These are phyloP conservation scores for Ceratocystiopsis brevicomis DNA, from an alignment of 2,329 filamentous ascomycete species.

Conservation along the genomic window DNA sequence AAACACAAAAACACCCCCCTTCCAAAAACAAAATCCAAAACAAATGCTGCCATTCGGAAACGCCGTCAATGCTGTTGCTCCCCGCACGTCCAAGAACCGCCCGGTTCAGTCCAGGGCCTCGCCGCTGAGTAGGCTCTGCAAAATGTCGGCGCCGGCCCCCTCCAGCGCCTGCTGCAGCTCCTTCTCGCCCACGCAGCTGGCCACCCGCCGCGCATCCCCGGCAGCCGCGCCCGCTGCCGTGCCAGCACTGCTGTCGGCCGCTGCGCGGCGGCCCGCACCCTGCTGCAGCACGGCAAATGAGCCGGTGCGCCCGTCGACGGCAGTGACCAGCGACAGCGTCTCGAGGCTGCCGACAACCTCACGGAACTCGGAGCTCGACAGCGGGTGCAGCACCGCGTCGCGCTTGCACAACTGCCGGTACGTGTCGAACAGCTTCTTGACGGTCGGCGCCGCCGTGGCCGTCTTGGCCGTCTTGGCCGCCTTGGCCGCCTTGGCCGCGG, in stretches of 20 bases:
- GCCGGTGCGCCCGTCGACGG: conserved; percentile 49
- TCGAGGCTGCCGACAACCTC: conserved; percentile 84
- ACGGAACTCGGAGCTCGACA: conserved; percentile 82
- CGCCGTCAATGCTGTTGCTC: too few species aligned
- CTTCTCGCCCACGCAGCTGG: conserved; percentile 60
- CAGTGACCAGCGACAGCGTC: conserved; percentile 62
- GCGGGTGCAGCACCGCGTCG: conserved; percentile 74
- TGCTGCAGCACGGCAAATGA: conserved; percentile 36
- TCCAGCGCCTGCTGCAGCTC: conserved; percentile 58
- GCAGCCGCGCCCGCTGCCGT: conserved; percentile 37
- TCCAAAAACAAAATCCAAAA: too few species aligned
- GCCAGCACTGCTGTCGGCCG: conserved; percentile 9
- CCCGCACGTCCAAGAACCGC: too few species aligned
- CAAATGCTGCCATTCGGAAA: too few species aligned
- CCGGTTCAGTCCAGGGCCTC: conserved; percentile 33
- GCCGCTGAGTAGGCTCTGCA: conserved; percentile 42
- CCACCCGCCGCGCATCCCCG: conserved; percentile 59
- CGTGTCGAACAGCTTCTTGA: conserved; percentile 67
- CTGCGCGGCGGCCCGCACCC: conserved; percentile 17
- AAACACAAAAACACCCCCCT: too few species aligned
- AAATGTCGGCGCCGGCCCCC: conserved; percentile 39
- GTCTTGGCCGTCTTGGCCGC: conserved; percentile 19
- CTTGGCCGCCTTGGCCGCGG: conserved; percentile 28
- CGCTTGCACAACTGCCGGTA: conserved; percentile 69
- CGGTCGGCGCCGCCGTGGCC: conserved; percentile 43